Evolutionary conservation across 1,284 basidiomycete species (phyloP).

Genomic region (Sanghuangporus sanghuang): DNA sequence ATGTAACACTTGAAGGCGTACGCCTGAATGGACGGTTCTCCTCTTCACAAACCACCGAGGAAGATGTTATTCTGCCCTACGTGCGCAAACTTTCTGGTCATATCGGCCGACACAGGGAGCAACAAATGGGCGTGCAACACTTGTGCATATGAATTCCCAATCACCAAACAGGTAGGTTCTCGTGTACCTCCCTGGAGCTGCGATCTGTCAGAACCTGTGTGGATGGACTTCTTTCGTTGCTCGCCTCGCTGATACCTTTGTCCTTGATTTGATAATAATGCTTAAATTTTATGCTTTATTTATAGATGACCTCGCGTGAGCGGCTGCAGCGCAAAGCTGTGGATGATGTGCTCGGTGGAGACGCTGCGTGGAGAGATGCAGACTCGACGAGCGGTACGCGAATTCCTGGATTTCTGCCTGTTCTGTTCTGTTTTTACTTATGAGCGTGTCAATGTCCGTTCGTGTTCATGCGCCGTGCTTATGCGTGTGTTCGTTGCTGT

Average conservation of each 20-base stretch:
- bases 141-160: slow-evolving; percentile 92
- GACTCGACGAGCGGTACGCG: slow-evolving; percentile 77
- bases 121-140: slow-evolving; percentile 94
- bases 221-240: neutral
- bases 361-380: slow-evolving; percentile 93
- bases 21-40: too few species aligned
- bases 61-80: slow-evolving; percentile 92
- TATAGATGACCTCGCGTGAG: slow-evolving; percentile 83
- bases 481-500: neutral
- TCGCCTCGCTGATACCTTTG: neutral
- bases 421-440: neutral
- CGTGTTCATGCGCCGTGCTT: neutral
- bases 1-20: neutral
- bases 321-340: slow-evolving; percentile 81
- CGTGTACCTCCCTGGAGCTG: slow-evolving; percentile 16
- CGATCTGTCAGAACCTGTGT: slow-evolving; percentile 11
- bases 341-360: slow-evolving; percentile 92
- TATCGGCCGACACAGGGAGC: slow-evolving; percentile 66
- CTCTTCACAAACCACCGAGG: neutral
- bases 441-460: neutral
- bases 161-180: slow-evolving; percentile 56
- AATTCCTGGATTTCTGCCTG: too few species aligned
- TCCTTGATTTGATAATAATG: neutral
- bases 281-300: neutral
- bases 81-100: slow-evolving; percentile 88